Evolutionary conservation across 176 grass and related monocot species (phyloP), one percentile per base, ranked within the genome.

Genomic region (Areca catechu): DNA sequence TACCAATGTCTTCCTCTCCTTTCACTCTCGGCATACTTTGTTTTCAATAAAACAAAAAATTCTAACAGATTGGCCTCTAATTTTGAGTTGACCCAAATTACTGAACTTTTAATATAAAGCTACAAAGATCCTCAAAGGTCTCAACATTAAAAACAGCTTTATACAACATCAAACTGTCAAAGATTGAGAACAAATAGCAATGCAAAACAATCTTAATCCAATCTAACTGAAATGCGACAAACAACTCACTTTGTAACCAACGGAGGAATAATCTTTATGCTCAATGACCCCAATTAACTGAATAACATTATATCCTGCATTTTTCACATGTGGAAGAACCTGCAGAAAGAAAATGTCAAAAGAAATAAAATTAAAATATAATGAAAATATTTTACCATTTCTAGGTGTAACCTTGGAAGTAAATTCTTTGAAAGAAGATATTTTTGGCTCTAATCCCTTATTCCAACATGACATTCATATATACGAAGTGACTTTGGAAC

Each of bases 401-500:
- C 9, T 43, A 43, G 34, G 34, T 43, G 34, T 19, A 54, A 95
- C 86, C 51, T 86, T 86, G 49, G 86, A 87, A 68, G 86, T 90
- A 79, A 96, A 96, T 58, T 96, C 86, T 54, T 79, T 75, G 68
- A 96, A 96, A 7, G 91, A 84, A 53, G 86, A 73, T 84, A 96
- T 65, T 65, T 82, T 90, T 55, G 70, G 56, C 58, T 87, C 86
- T 18, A 80, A 82, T 69, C 91, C 86, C 86, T 90, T 74, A 96
- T 86, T 55, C 91, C 91, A 71, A 96, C 65, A 84, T 90, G 86
- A 15, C 80, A 96, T 73, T 96, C 86, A 54, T 96, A 96, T 76
- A 96, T 96, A 77, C 80, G 79, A 73, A 90, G 86, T 48, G 91
- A 87, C 78, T 96, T 90, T 55, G 48, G 60, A 56, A 84, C 34